Conservation (phyloP, 2,329 filamentous ascomycete species). For the Coniochaeta sp. region DNA sequence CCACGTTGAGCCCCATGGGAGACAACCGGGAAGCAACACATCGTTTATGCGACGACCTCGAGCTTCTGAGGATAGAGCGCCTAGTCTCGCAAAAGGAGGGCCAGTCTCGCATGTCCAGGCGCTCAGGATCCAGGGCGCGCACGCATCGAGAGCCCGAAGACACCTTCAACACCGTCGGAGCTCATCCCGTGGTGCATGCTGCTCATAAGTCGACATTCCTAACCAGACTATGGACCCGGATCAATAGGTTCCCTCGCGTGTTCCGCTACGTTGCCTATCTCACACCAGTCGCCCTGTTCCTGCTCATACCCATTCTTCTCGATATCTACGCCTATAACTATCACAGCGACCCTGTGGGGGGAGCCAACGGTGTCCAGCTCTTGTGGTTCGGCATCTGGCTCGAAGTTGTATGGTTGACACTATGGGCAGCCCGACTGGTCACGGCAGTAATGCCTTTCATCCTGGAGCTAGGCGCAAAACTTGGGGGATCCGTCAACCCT, state of each 20-base stretch:
- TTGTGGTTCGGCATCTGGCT: slow-evolving; percentile 96
- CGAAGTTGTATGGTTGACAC: slow-evolving; percentile 83
- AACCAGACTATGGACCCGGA: slow-evolving; percentile 30
- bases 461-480: slow-evolving; percentile 51
- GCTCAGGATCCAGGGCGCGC: slow-evolving; percentile 16
- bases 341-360: slow-evolving; percentile 41
- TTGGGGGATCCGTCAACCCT: slow-evolving; percentile 73
- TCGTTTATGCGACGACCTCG: slow-evolving; percentile 40
- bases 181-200: neutral
- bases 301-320: slow-evolving; percentile 39
- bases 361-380: slow-evolving; percentile 67
- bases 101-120: slow-evolving; percentile 15
- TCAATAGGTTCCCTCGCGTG: slow-evolving; percentile 42
- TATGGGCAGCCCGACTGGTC: slow-evolving; percentile 66
- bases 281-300: slow-evolving; percentile 34
- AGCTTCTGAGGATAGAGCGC: slow-evolving; percentile 39
- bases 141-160: slow-evolving; percentile 28
- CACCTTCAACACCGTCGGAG: slow-evolving; percentile 30
- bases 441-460: slow-evolving; percentile 41
- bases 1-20: slow-evolving; percentile 8
- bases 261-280: slow-evolving; percentile 42
- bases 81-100: slow-evolving; percentile 36
- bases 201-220: slow-evolving; percentile 18
- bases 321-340: slow-evolving; percentile 31
- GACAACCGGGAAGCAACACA: slow-evolving; percentile 22